Conservation (phyloP, 2,329 filamentous ascomycete species). For the Dactylellina cionopaga region DNA sequence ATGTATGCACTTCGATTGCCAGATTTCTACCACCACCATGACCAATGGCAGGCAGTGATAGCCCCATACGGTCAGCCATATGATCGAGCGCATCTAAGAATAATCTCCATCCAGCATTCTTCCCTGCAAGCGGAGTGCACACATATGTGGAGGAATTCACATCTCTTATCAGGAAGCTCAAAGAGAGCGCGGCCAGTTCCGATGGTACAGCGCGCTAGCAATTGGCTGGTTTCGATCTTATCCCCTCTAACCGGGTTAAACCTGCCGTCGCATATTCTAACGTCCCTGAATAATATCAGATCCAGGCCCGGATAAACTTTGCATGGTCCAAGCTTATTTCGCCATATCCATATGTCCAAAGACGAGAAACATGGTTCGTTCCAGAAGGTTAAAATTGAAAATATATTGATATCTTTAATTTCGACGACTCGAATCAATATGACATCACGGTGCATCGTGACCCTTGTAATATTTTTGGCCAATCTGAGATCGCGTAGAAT, state of each 20-base stretch:
- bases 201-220: slow-evolving; percentile 3
- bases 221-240: background rate
- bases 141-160: slow-evolving; percentile 34
- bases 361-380: too few species aligned
- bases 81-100: background rate
- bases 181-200: slow-evolving; percentile 43
- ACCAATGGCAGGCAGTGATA: slow-evolving; percentile 34
- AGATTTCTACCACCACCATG: slow-evolving; percentile 8
- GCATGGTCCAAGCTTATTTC: too few species aligned
- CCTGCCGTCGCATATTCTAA: too few species aligned
- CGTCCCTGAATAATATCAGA: too few species aligned
- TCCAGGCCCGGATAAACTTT: too few species aligned
- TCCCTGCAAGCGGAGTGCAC: slow-evolving; percentile 31
- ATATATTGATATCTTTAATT: background rate
- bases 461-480: slow-evolving; percentile 26
- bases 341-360: too few species aligned
- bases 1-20: background rate
- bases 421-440: background rate
- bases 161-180: slow-evolving; percentile 49
- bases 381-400: background rate
- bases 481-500: background rate
- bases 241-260: too few species aligned
- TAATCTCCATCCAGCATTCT: slow-evolving; percentile 12
- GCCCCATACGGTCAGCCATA: slow-evolving; percentile 6
- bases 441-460: slow-evolving; percentile 48